phyloP scores from a whole-genome alignment of 345 rosid genomes.

The Sonneratia alba region DNA sequence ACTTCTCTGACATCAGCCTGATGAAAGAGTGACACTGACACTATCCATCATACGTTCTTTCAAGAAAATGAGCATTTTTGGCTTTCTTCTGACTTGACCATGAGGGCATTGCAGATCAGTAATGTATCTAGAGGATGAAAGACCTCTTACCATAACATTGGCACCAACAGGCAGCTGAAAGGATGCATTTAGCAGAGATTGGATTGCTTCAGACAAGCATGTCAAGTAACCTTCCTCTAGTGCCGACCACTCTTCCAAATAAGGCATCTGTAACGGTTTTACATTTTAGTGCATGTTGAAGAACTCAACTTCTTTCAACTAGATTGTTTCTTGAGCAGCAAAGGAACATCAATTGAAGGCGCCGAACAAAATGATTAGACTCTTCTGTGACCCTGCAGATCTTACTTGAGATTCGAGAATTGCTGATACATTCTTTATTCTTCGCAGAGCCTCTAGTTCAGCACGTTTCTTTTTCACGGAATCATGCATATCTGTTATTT shows the following conservation, averaged over 20 bases:
- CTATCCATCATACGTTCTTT: not conserved
- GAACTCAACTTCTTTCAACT: not conserved
- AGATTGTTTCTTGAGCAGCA: not conserved
- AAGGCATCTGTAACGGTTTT: conserved; percentile 48
- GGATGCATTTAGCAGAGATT: conserved; percentile 52
- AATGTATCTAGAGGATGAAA: not conserved
- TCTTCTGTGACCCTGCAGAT: not conserved
- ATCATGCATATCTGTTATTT: conserved; percentile 45
- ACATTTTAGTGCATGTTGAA: not conserved
- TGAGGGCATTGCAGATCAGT: not conserved
- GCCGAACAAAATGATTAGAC: not conserved
- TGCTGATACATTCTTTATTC: conserved; percentile 31
- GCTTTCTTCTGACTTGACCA: too few relatives aligned
- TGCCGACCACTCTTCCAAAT: conserved; percentile 56
- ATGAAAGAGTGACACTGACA: not conserved
- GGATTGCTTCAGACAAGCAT: conserved; percentile 48
- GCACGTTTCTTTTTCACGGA: conserved; percentile 53
- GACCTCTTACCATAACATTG: conserved; percentile 34
- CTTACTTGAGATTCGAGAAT: conserved; percentile 72
- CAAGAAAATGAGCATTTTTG: not conserved
- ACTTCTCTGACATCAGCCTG: conserved; percentile 60
- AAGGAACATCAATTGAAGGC: not conserved
- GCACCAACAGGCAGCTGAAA: conserved; percentile 53
- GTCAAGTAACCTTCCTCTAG: conserved; percentile 42
- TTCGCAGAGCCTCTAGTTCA: conserved; percentile 37